Percentiles rank a stretch among this genome's conserved stretches.
These are phyloP conservation scores for Colletotrichum sp. DNA, from an alignment of 2,329 filamentous ascomycete genomes.

Conservation along the genomic window DNA sequence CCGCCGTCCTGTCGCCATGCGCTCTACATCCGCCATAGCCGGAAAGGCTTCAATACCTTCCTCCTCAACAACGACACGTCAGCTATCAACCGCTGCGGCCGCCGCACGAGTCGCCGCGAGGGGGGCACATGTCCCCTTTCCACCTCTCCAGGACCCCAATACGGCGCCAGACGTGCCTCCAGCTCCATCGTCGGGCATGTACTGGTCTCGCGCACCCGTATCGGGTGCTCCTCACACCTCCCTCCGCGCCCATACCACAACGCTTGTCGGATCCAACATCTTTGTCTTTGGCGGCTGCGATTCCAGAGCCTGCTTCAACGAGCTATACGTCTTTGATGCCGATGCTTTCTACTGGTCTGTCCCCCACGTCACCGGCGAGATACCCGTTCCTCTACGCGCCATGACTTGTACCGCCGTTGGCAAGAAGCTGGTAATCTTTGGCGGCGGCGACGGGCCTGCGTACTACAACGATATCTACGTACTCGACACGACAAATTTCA, in stretches of 20 bases:
- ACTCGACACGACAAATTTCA: conserved; percentile 72
- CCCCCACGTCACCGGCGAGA: conserved; percentile 68
- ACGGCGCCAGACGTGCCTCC: conserved; percentile 64
- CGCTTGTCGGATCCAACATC: conserved; percentile 69
- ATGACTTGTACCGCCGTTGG: conserved; percentile 77
- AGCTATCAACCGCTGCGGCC: not conserved
- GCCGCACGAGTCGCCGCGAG: conserved; percentile 30
- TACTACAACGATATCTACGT: conserved; percentile 78
- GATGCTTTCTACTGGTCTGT: conserved; percentile 74
- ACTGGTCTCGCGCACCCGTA: conserved; percentile 71
- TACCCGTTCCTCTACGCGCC: conserved; percentile 68
- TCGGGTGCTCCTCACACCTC: conserved; percentile 66
- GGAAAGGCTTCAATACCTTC: conserved; percentile 25
- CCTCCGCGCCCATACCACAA: conserved; percentile 70
- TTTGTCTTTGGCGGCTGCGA: conserved; percentile 75
- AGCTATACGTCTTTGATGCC: conserved; percentile 71
- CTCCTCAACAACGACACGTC: conserved; percentile 11
- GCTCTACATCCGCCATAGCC: conserved; percentile 59
- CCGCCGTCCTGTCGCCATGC: conserved; percentile 50
- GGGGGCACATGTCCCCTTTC: conserved; percentile 54
- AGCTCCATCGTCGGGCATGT: conserved; percentile 74
- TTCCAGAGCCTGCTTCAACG: conserved; percentile 70
- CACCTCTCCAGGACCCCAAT: conserved; percentile 60
- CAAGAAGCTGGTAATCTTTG: conserved; percentile 73
- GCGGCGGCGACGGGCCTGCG: conserved; percentile 71